A percentile compares a stretch with the other conserved stretches of the same genome.
Evolutionary conservation across 495 filamentous ascomycete species (phyloP).

Genomic region (Penicillium canariense): DNA sequence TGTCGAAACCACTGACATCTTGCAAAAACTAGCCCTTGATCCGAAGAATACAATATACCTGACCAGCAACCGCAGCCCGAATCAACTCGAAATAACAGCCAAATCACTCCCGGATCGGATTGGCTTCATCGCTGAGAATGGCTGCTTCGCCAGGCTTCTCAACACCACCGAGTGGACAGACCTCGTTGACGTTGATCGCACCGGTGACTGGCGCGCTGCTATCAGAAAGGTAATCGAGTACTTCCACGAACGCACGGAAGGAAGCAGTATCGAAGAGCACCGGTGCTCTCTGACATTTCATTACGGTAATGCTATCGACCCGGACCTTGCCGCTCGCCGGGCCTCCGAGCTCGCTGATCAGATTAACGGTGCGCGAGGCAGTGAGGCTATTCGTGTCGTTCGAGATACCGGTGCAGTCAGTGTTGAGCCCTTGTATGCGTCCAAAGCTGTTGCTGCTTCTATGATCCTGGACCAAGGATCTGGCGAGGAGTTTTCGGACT

Average conservation of each 20-base stretch:
- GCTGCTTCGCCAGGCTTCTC: constrained; percentile 69
- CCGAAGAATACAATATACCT: constrained; percentile 76
- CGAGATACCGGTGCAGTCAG: constrained; percentile 66
- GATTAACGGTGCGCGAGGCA: constrained; percentile 80
- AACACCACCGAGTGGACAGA: constrained; percentile 58
- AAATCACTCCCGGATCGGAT: constrained; percentile 58
- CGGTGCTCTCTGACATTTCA: constrained; percentile 77
- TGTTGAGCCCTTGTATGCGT: constrained; percentile 74
- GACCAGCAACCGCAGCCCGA: constrained; percentile 73
- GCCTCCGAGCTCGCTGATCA: constrained; percentile 81
- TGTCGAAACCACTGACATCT: constrained; percentile 60
- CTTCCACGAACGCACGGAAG: constrained; percentile 81
- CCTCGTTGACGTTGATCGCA: constrained; percentile 63
- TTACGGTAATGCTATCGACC: constrained; percentile 70
- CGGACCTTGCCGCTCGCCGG: constrained; percentile 63
- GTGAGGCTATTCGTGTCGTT: constrained; percentile 73
- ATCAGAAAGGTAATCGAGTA: constrained; percentile 73
- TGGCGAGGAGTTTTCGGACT: constrained; percentile 50
- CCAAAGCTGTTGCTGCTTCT: constrained; percentile 69
- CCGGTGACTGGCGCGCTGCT: constrained; percentile 66
- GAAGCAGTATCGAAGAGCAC: constrained; percentile 72
- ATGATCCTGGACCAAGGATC: constrained; percentile 49
- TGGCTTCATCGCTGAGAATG: constrained; percentile 86
- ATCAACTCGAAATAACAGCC: constrained; percentile 72
- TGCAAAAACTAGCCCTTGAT: constrained; percentile 67